Conservation (phyloP, 2,329 filamentous ascomycete species). For the Fonsecaea pugnacius region DNA sequence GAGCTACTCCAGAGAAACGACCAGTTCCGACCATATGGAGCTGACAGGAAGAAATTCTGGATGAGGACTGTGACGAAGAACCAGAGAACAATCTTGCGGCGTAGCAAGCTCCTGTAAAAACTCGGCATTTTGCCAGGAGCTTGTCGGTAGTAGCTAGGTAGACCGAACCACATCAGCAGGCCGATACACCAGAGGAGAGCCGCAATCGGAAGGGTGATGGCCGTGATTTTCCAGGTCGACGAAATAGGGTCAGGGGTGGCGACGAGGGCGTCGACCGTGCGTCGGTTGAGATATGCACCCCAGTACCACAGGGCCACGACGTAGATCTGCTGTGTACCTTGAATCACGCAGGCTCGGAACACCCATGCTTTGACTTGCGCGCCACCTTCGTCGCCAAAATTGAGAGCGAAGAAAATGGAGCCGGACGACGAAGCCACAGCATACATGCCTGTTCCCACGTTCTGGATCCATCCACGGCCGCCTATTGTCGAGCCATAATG, state of each 20-base stretch:
- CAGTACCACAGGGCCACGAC: slow-evolving; percentile 69
- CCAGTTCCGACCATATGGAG: slow-evolving; percentile 71
- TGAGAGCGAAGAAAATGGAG: slow-evolving; percentile 68
- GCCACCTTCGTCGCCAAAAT: slow-evolving; percentile 68
- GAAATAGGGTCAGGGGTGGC: slow-evolving; percentile 43
- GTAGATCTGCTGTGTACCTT: slow-evolving; percentile 70
- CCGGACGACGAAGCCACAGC: slow-evolving; percentile 66
- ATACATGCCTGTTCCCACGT: slow-evolving; percentile 66
- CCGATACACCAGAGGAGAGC: slow-evolving; percentile 62
- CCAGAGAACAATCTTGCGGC: slow-evolving; percentile 69
- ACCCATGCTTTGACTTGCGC: slow-evolving; percentile 68
- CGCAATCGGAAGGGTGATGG: slow-evolving; percentile 63
- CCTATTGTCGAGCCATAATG: slow-evolving; percentile 53
- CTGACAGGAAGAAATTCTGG: slow-evolving; percentile 70
- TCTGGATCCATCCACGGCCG: slow-evolving; percentile 59
- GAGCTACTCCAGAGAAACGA: slow-evolving; percentile 64
- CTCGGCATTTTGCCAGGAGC: slow-evolving; percentile 66
- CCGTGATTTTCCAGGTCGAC: slow-evolving; percentile 53
- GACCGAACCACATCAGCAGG: slow-evolving; percentile 61
- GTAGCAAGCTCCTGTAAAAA: slow-evolving; percentile 66
- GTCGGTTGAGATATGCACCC: slow-evolving; percentile 60
- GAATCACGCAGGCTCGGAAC: slow-evolving; percentile 68
- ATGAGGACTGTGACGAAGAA: slow-evolving; percentile 67
- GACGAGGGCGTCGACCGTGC: slow-evolving; percentile 49
- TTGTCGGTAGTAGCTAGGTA: slow-evolving; percentile 70